Evolutionary conservation across 2,329 filamentous ascomycete genomes (phyloP).

Genomic region (Thermothelomyces thermophilus): DNA sequence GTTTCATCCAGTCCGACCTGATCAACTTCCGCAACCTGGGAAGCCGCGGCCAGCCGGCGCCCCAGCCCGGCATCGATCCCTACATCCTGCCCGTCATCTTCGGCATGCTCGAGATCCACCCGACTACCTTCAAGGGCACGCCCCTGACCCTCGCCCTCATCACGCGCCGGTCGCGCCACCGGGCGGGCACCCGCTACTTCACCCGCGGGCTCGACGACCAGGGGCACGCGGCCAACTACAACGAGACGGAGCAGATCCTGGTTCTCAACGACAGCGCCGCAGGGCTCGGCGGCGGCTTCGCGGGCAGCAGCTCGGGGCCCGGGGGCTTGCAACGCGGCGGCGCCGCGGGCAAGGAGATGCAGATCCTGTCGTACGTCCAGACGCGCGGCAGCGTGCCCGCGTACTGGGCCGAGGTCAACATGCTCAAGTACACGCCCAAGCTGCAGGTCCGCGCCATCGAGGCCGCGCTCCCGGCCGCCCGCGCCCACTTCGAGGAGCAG

Average conservation of each 20-base stretch:
- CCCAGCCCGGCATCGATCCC: slow-evolving; percentile 74
- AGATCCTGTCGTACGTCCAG: slow-evolving; percentile 91
- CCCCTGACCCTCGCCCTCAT: slow-evolving; percentile 81
- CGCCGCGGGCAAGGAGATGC: slow-evolving; percentile 63
- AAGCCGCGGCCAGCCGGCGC: slow-evolving; percentile 56
- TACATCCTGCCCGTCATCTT: slow-evolving; percentile 95
- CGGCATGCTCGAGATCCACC: slow-evolving; percentile 87
- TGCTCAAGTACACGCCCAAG: slow-evolving; percentile 82
- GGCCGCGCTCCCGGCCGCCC: slow-evolving; percentile 68
- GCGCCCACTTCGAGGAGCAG: slow-evolving; percentile 87
- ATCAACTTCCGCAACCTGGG: slow-evolving; percentile 74
- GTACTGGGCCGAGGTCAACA: slow-evolving; percentile 95
- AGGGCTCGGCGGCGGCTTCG: slow-evolving; percentile 72
- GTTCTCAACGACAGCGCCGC: slow-evolving; percentile 76
- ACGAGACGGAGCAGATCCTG: slow-evolving; percentile 92
- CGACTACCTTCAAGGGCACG: slow-evolving; percentile 77
- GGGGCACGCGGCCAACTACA: slow-evolving; percentile 96
- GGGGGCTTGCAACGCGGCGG: slow-evolving; percentile 63
- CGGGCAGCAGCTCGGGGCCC: slow-evolving; percentile 62
- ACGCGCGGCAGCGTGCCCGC: slow-evolving; percentile 93
- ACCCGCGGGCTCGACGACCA: slow-evolving; percentile 89
- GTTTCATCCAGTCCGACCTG: slow-evolving; percentile 81
- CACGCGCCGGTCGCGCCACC: slow-evolving; percentile 78
- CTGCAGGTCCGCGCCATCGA: slow-evolving; percentile 83
- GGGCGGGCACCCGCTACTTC: slow-evolving; percentile 90